Conservation (phyloP, 78 protist species). For the Dictyostelium capitatum region DNA sequence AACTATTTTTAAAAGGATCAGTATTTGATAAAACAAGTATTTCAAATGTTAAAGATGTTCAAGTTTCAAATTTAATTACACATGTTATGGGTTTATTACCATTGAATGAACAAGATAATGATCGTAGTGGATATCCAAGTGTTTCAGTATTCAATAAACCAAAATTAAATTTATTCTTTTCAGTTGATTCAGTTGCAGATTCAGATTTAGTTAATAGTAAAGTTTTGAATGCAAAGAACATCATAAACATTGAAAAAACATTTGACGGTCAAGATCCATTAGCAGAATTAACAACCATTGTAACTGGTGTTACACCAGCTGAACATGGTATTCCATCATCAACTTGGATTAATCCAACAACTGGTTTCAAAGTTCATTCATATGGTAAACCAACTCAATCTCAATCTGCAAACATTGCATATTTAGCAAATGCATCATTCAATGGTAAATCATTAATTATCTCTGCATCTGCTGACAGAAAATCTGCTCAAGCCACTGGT, state of each 20-base stretch:
- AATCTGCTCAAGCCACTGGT: conserved; percentile 30
- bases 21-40: background rate
- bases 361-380: conserved; percentile 20
- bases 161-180: conserved; percentile 49
- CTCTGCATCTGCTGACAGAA: background rate
- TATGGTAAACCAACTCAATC: conserved; percentile 11
- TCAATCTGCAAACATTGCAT: conserved; percentile 48
- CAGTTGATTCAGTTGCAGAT: conserved; percentile 22
- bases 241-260: conserved; percentile 36
- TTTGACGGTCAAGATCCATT: conserved; percentile 49
- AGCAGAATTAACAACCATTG: conserved; percentile 55
- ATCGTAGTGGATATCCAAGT: conserved; percentile 23
- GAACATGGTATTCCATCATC: conserved; percentile 56
- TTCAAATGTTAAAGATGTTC: conserved; percentile 26
- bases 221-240: background rate
- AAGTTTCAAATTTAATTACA: conserved; percentile 43
- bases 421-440: conserved; percentile 6
- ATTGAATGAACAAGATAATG: conserved; percentile 11
- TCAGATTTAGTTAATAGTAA: conserved; percentile 26
- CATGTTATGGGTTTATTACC: conserved; percentile 71
- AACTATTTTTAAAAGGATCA: conserved; percentile 52
- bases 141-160: conserved; percentile 76
- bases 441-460: conserved; percentile 40
- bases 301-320: conserved; percentile 67
- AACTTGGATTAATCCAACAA: conserved; percentile 3